Base-by-base conservation (phyloP, 2,329 filamentous ascomycete genomes). In the Cercospora canescens region DNA sequence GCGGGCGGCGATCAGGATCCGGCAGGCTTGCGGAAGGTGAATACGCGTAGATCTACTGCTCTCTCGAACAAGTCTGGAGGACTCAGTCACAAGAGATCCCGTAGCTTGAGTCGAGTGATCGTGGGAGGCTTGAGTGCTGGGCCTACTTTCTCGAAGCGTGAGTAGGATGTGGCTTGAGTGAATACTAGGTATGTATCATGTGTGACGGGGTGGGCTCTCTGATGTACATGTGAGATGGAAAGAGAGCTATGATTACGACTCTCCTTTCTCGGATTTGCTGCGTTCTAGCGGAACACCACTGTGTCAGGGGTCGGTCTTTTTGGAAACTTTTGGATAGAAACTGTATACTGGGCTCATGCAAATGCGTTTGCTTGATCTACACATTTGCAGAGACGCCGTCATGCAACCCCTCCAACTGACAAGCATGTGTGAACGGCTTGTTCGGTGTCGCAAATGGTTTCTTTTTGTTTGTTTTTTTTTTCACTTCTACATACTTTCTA, bases 71-170 rank as follows among this genome's bases (percentile, higher is more conserved):
- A 54, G 32, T 30, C 16, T 2, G 65, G 59, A 39, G 48, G 30
- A n/a, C 14, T 39, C 4, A 60, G 62, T 18, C 48, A 65, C 63
- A 60, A 61, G 41, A 70, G 71, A 11, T 63, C 68, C 6, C 65
- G 69, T 21, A 75, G 72, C 48, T 34, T 77, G 48, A 69, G 69
- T 45, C 63, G 67, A 18, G 63, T 76, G n/a, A 61, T 76, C 3
- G 65, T 67, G 14, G 67, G 74, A 14, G 74, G 70, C 1, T 54
- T 76, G 41, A 66, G 64, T 60, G 73, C 75, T 54, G 74, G 74
- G 4, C 75, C 75, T 35, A 75, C 72, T n/a, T 66, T 67, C 35
- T 66, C 69, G 26, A 75, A 75, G 69, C 64, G 69, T 26, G 72
- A 73, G 35, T 73, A 63, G 55, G 24, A 58, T n/a, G 8, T 45